These are phyloP conservation scores for Pholiota conissans DNA, from an alignment of 768 basidiomycete genomes.

Conservation along the genomic window DNA sequence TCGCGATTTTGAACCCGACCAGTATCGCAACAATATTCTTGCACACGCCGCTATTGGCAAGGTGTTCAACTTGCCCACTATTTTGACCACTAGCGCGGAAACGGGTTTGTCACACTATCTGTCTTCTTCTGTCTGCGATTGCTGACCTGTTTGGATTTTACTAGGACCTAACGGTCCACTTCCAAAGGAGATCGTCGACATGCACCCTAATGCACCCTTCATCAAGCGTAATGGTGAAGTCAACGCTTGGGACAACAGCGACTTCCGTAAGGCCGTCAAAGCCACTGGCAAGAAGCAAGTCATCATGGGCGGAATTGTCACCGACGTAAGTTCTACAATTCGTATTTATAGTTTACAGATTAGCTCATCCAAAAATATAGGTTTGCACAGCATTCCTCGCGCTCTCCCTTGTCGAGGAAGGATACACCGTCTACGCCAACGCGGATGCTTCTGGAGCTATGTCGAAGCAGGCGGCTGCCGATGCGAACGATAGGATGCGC, in stretches of 20 bases:
- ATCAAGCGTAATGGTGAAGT: constrained; percentile 51
- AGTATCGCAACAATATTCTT: constrained; percentile 44
- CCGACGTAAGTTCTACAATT: constrained; percentile 44
- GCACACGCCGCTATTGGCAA: constrained; percentile 48
- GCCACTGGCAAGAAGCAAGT: constrained; percentile 51
- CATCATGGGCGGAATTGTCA: constrained; percentile 49
- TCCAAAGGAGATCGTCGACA: constrained; percentile 41
- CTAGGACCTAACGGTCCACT: constrained; percentile 50
- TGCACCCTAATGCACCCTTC: constrained; percentile 44
- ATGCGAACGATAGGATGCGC: constrained; percentile 50
- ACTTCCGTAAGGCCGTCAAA: constrained; percentile 45
- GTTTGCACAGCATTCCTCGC: constrained; percentile 51
- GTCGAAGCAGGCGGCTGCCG: constrained; percentile 37
- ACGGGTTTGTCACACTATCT: constrained; percentile 30
- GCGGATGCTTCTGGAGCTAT: constrained; percentile 47
- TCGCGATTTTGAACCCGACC: constrained; percentile 37
- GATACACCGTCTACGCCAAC: constrained; percentile 50
- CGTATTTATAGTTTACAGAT: too few relatives aligned
- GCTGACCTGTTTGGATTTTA: neutral
- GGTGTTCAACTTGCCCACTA: constrained; percentile 44
- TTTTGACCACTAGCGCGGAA: constrained; percentile 46
- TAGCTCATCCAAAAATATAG: constrained; percentile 21
- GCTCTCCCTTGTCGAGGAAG: constrained; percentile 43
- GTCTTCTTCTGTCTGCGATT: neutral
- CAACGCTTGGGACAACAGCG: constrained; percentile 51